phyloP scores from a whole-genome alignment of 2,329 filamentous ascomycete genomes.

The Drechslerella stenobrocha region DNA sequence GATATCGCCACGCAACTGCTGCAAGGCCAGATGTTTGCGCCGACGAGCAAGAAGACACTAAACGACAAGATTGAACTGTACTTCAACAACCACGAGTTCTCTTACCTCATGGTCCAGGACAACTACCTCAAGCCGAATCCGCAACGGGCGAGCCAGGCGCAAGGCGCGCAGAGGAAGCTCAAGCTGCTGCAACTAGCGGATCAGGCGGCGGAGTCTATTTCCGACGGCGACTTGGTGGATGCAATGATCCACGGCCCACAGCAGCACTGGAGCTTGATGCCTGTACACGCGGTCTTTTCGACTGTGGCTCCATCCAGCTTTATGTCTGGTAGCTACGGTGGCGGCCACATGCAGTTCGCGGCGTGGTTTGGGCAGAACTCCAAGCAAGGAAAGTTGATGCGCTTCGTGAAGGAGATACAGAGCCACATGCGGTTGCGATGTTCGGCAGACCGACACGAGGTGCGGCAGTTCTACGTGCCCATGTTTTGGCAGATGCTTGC shows the following conservation, averaged over 20 bases:
- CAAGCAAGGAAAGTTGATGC: constrained; percentile 74
- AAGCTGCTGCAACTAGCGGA: constrained; percentile 86
- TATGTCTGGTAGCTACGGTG: constrained; percentile 74
- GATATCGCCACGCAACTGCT: constrained; percentile 95
- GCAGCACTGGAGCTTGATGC: constrained; percentile 98
- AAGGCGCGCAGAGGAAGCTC: constrained; percentile 70
- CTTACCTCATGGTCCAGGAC: constrained; percentile 95
- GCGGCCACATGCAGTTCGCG: constrained; percentile 72
- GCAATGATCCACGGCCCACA: constrained; percentile 96
- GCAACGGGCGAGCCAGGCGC: constrained; percentile 63
- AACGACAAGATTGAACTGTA: constrained; percentile 99
- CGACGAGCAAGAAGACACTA: constrained; percentile 78
- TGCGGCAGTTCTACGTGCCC: constrained; percentile 91
- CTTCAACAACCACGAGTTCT: constrained; percentile 99
- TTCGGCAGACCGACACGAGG: constrained; percentile 87
- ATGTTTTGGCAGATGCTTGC: constrained; percentile 81
- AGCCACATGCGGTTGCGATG: constrained; percentile 92
- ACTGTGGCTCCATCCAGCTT: constrained; percentile 90
- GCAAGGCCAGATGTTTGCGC: constrained; percentile 79
- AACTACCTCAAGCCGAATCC: constrained; percentile 90
- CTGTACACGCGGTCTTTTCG: constrained; percentile 90
- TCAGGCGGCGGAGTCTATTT: constrained; percentile 90
- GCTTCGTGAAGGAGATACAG: constrained; percentile 89
- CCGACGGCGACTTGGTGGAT: constrained; percentile 92
- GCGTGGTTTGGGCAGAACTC: constrained; percentile 95